These are phyloP conservation scores for Eimeria praecox DNA, from an alignment of 169 alveolate genomes.

Conservation along the genomic window DNA sequence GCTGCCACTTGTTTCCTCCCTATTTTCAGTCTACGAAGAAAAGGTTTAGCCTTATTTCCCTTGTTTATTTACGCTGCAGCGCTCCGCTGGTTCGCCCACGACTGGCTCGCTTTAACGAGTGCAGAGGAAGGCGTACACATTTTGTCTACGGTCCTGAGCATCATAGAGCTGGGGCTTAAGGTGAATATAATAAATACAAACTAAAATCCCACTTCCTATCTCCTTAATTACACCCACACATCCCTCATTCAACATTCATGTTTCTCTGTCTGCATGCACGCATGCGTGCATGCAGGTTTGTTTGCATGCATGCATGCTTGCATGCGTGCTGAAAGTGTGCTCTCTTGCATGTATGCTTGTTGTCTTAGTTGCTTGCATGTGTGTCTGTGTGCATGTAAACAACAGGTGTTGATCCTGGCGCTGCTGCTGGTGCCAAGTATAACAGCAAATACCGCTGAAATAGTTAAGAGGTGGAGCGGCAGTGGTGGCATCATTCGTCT, in stretches of 20 bases:
- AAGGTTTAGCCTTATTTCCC: neutral
- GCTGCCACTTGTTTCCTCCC: neutral
- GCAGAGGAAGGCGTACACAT: slow-evolving; percentile 76
- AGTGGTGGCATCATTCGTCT: neutral
- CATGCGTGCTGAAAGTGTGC: too few species aligned
- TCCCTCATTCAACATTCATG: neutral
- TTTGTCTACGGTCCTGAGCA: slow-evolving; percentile 48
- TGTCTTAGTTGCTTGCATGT: neutral
- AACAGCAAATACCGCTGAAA: slow-evolving; percentile 6
- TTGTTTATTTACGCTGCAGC: slow-evolving; percentile 31
- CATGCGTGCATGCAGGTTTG: neutral
- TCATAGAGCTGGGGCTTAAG: slow-evolving; percentile 62
- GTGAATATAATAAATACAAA: neutral
- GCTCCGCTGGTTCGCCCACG: slow-evolving; percentile 71
- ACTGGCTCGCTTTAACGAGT: slow-evolving; percentile 75
- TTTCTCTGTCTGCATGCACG: neutral
- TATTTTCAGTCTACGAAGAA: neutral
- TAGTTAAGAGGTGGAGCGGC: slow-evolving; percentile 41
- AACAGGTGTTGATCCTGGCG: slow-evolving; percentile 12
- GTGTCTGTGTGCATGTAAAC: neutral
- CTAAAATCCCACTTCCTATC: neutral
- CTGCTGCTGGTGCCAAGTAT: slow-evolving; percentile 46
- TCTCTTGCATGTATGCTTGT: neutral
- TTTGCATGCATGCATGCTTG: too few species aligned
- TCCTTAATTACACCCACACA: neutral